phyloP scores from a whole-genome alignment of 202 grass and related monocot genomes.

The Schoenoplectus tabernaemontani region DNA sequence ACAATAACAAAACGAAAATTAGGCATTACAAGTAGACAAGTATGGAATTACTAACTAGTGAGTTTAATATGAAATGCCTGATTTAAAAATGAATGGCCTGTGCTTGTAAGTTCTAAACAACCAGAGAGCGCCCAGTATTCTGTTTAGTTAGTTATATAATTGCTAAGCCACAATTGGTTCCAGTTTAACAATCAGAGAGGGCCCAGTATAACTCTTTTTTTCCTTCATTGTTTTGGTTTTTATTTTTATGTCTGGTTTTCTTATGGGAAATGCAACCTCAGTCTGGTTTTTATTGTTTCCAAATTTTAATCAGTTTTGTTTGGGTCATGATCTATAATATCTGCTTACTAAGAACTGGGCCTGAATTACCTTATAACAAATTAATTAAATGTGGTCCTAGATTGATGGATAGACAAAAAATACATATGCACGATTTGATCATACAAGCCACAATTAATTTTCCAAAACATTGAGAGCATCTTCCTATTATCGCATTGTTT shows the following conservation, averaged over 20 bases:
- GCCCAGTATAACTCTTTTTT: too few relatives aligned
- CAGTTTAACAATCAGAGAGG: not conserved
- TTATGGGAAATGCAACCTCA: too few relatives aligned
- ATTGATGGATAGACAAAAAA: not conserved
- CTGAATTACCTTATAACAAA: not conserved
- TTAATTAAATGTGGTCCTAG: not conserved
- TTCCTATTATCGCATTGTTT: not conserved
- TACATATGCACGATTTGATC: not conserved
- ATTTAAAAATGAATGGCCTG: not conserved
- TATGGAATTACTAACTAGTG: not conserved
- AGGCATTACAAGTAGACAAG: not conserved
- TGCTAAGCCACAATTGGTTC: not conserved
- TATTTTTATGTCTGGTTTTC: too few relatives aligned
- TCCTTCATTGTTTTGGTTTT: too few relatives aligned
- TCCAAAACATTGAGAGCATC: not conserved
- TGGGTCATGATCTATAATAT: not conserved
- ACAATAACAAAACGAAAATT: not conserved
- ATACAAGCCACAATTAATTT: too few relatives aligned
- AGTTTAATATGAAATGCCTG: not conserved
- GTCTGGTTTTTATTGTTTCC: too few relatives aligned
- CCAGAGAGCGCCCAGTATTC: not conserved
- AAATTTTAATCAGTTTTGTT: not conserved
- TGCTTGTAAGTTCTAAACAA: not conserved
- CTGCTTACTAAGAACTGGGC: too few relatives aligned
- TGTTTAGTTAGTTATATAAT: not conserved